phyloP scores from a whole-genome alignment of 345 rosid genomes.

The Angophora floribunda region DNA sequence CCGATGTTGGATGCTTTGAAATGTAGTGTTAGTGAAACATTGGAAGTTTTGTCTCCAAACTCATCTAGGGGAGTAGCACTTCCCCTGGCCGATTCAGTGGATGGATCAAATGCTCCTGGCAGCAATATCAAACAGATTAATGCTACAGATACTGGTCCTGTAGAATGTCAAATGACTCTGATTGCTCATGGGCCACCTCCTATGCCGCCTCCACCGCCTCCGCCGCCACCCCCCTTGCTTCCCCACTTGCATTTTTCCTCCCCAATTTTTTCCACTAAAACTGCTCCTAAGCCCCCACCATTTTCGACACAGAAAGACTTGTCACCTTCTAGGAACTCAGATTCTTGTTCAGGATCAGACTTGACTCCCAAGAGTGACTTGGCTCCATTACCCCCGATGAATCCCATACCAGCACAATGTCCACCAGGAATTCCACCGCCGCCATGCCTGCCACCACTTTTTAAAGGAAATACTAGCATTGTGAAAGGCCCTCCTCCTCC shows the following conservation, averaged over 20 bases:
- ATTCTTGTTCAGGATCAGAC: constrained; percentile 8
- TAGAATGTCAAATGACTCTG: not conserved
- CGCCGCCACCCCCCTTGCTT: constrained; percentile 11
- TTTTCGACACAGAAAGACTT: constrained; percentile 9
- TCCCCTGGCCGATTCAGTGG: not conserved
- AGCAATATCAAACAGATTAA: not conserved
- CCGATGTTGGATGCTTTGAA: constrained; percentile 62
- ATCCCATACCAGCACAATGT: not conserved
- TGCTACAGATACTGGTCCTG: not conserved
- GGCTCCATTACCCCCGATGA: not conserved
- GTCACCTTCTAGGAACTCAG: constrained; percentile 14
- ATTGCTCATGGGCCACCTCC: constrained; percentile 6
- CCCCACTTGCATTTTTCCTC: constrained; percentile 2
- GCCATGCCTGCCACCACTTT: constrained; percentile 51
- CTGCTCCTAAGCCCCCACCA: constrained; percentile 9
- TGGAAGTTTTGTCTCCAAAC: constrained; percentile 18
- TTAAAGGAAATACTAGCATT: constrained; percentile 13
- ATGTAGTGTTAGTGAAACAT: constrained; percentile 22
- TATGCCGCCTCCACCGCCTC: constrained; percentile 34
- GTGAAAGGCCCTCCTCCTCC: constrained; percentile 66
- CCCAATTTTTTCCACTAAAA: constrained; percentile 1
- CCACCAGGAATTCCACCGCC: constrained; percentile 40
- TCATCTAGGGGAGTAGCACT: constrained; percentile 4
- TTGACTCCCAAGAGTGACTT: constrained; percentile 2
- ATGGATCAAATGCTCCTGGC: not conserved